Percentiles rank a stretch among this genome's conserved stretches.
Evolutionary conservation across 345 rosid species (phyloP).

Genomic region (Populus euphratica): DNA sequence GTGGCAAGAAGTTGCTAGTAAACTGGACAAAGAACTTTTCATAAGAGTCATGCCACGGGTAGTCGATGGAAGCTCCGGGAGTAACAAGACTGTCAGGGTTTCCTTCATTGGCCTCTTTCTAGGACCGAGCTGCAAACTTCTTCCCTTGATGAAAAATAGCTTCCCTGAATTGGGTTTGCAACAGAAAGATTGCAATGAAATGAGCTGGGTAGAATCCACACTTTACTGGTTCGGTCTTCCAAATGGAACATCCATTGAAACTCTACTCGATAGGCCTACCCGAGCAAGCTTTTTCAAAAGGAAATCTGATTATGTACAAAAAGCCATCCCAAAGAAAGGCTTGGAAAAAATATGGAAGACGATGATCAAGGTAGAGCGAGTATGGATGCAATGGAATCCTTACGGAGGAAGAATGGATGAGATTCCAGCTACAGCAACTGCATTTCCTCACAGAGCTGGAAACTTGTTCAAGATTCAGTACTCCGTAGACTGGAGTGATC

Average conservation of each 20-base stretch:
- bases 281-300: not conserved
- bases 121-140: not conserved
- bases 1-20: conserved; percentile 39
- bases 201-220: conserved; percentile 10
- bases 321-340: not conserved
- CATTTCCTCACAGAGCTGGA: conserved; percentile 18
- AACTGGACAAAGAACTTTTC: conserved; percentile 31
- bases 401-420: conserved; percentile 21
- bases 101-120: not conserved
- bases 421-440: not conserved
- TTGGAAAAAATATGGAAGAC: conserved; percentile 4
- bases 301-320: conserved; percentile 8
- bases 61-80: not conserved
- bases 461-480: conserved; percentile 14
- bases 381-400: conserved; percentile 12
- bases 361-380: not conserved
- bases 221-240: not conserved
- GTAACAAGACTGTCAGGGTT: not conserved
- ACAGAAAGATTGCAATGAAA: not conserved
- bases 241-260: not conserved
- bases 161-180: conserved; percentile 7
- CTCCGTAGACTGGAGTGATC: not conserved
- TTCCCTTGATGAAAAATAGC: not conserved
- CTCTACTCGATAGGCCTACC: not conserved
- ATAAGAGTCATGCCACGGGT: conserved; percentile 20